Conservation (phyloP, 2,329 filamentous ascomycete genomes). For the Dothidotthia symphoricarpi region DNA sequence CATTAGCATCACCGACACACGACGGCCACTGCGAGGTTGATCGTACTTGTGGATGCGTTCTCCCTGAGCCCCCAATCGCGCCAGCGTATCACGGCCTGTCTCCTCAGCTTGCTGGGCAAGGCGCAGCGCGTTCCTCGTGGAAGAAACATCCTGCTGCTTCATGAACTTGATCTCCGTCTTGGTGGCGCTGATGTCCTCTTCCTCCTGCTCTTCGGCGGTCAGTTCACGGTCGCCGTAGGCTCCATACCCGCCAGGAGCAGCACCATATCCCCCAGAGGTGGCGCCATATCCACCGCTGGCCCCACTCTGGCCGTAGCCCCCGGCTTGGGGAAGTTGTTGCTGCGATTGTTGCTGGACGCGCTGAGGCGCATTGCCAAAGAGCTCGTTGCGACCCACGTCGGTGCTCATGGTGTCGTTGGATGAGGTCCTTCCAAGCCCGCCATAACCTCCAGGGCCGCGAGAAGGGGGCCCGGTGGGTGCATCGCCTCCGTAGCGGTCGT, state of each 20-base stretch:
- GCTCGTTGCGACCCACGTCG: constrained; percentile 60
- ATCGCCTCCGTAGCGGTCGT: constrained; percentile 51
- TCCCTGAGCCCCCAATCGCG: constrained; percentile 34
- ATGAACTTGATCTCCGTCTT: constrained; percentile 73
- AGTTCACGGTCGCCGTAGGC: constrained; percentile 69
- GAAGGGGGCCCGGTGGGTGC: constrained; percentile 13
- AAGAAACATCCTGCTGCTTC: constrained; percentile 70
- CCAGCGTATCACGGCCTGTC: constrained; percentile 55
- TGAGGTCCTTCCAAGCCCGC: constrained; percentile 33
- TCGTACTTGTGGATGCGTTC: constrained; percentile 37
- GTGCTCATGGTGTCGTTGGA: constrained; percentile 47
- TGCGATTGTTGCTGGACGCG: constrained; percentile 47
- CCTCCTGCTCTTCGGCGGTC: constrained; percentile 74
- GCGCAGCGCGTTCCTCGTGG: constrained; percentile 62
- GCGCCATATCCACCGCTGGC: constrained; percentile 23
- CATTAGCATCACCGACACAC: constrained; percentile 35
- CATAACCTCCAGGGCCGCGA: constrained; percentile 42
- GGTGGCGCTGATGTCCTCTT: constrained; percentile 68
- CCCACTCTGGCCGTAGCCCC: constrained; percentile 20
- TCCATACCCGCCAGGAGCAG: constrained; percentile 42
- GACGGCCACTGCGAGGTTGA: neutral
- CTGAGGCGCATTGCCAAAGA: constrained; percentile 61
- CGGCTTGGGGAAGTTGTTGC: constrained; percentile 35
- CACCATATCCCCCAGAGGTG: constrained; percentile 20
- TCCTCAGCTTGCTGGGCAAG: constrained; percentile 69